Base-by-base conservation (phyloP, 1,284 basidiomycete species). In the Marasmius tenuissimus region DNA sequence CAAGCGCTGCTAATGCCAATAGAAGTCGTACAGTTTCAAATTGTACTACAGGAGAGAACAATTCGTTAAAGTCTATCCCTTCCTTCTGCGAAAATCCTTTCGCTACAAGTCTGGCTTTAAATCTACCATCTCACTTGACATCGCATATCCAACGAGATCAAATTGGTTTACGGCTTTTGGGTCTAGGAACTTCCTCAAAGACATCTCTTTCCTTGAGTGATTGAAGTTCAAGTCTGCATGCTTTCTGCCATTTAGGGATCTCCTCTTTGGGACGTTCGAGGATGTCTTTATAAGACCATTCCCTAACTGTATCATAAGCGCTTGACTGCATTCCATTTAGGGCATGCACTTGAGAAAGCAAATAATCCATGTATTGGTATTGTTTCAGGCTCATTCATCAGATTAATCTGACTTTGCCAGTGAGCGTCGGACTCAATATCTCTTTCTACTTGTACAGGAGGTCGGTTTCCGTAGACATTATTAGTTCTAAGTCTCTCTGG, bases 1-100 rank as follows among this genome's bases (percentile, higher is more conserved):
- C 40, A 1, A 67, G 50, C 0, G 71, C 72, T 12, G 73, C 70
- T 5, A 76, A 57, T 0, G 74, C 70, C 11, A 76, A 63, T 16
- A 83, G 60, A 0, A 20, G 11, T 49, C 18, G 10, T 12, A 20
- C 48, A 16, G 48, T 49, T 11, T 49, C 18, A 20, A 14, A 49
- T 10, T 6, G 48, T 11, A 49, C 10, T 14, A 49, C 48, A 16
- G 48, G 18, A 49, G 48, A 49, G 10, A 49, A 49, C 3, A 49
- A 11, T 20, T 49, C 10, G 10, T 49, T 11, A 49, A 5, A 49
- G 27, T 49, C 48, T 16, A 49, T 14, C 27, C 48, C 48, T 49
- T 49, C 18, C 12, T 20, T 20, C 18, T 49, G 48, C 2, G 10
- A 49, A 20, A 49, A 49, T 11, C 48, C 48, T 49, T 49, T 49